Evolutionary conservation across 495 filamentous ascomycete genomes (phyloP), one percentile per base, ranked within the genome.

Genomic region (Bombardia bombarda): DNA sequence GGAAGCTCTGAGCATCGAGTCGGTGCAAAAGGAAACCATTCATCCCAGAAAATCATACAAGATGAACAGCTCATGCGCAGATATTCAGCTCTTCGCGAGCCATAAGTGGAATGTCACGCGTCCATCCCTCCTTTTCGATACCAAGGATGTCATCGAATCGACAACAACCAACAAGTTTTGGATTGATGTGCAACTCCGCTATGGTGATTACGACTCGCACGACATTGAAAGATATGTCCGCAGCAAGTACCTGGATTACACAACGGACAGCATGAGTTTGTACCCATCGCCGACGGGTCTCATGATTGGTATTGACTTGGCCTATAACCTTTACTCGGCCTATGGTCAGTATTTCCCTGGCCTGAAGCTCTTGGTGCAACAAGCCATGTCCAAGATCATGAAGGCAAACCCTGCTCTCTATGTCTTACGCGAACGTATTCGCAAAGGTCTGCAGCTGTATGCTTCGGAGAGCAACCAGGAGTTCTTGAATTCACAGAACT

Each of bases 1-100:
- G 42, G 92, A 97, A 63, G 86, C 90, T 37, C 72, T 99, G 35
- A 90, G 93, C 39, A 95, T 99, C 47, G 92, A 99, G 64, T 92
- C 92, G 3, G 93, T 99, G 14, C 93, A 99, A 62, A 99, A 99
- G 68, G 93, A 99, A 69, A 97, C 92, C 0, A 99, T 99, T 52
- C 93, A 99, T 74, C 93, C 93, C 32, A 79, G 93, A 77, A 99
- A 99, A 65, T 97, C 92, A 0, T 99, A 99, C 75, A 99, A 99
- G 78, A 99, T 99, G 93, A 99, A 99, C 73, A 96, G 90, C 61
- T 97, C 92, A 32, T 99, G 93, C 64, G 93, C 93, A 13, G 93
- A 99, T 67, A 96, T 99, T 50, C 74, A 97, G 33, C 79, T 99
- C 31, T 99, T 99, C 57, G 93, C 93, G 14, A 95, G 86, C 40